Evolutionary conservation across 2,329 filamentous ascomycete species (phyloP).

Genomic region (Geosmithia flava): DNA sequence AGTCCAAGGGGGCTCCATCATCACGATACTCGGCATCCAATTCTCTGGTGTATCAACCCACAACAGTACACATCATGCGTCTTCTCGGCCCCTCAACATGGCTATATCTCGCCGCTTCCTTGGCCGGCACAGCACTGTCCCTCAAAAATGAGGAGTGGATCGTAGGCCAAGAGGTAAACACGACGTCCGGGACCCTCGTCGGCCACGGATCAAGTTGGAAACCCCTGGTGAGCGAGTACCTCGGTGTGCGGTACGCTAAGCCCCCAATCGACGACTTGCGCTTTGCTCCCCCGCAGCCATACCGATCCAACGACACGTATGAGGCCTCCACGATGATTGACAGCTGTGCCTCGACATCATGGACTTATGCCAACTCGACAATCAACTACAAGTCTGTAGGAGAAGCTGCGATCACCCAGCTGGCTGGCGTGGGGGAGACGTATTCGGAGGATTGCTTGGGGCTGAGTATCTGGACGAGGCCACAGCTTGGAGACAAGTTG

Average conservation of each 20-base stretch:
- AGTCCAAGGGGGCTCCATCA: too few relatives aligned
- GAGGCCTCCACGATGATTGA: constrained; percentile 12
- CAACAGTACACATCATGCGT: background rate
- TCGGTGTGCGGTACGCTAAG: constrained; percentile 40
- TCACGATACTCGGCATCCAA: too few relatives aligned
- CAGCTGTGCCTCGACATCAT: constrained; percentile 14
- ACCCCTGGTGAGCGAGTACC: constrained; percentile 45
- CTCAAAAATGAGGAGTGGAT: background rate
- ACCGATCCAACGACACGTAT: constrained; percentile 4
- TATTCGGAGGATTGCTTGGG: constrained; percentile 20
- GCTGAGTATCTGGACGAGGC: constrained; percentile 19
- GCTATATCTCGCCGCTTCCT: background rate
- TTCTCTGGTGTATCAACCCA: background rate
- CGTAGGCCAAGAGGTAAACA: background rate
- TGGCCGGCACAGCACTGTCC: background rate
- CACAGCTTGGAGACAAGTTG: constrained; percentile 6
- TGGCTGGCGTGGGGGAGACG: constrained; percentile 11
- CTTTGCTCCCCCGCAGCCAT: constrained; percentile 19
- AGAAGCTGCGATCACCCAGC: background rate
- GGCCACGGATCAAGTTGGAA: constrained; percentile 29
- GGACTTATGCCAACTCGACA: background rate
- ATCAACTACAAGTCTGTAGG: background rate
- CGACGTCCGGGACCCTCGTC: background rate
- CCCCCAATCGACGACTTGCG: constrained; percentile 40
- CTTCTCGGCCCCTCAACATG: background rate